Evolutionary conservation across 2,329 filamentous ascomycete species (phyloP), one percentile per base, ranked within the genome.

Genomic region (Aspergillus nomiae): DNA sequence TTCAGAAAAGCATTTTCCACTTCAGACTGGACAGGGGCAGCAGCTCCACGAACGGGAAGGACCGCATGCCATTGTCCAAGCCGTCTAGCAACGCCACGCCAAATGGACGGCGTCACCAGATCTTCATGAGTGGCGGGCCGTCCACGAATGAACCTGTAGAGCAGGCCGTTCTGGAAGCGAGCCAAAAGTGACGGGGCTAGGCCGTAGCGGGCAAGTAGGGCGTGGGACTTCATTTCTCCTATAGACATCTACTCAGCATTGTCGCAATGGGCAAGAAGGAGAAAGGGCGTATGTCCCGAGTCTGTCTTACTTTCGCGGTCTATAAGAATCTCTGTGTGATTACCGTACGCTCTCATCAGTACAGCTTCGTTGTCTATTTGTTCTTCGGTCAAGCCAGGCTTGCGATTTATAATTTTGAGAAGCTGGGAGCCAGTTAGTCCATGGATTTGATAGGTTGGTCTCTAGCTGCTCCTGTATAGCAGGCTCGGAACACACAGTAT

Each of bases 281-380:
- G 58, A 32, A 26, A 50, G 51, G 55, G 55, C 32, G 46, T 43
- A n/a, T 30, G 59, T 55, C 45, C 61, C 57, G 45, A 66, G 64
- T 62, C 36, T 60, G 63, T 86, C 84, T 87, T 89, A 85, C 94
- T 89, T 82, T 97, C 92, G 69, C 95, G 91, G 81, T 99, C 95
- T 80, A 99, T 99, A 71, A 99, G 86, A 60, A 98, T 86, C 74
- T 96, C 93, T 69, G 95, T 98, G 67, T 94, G 92, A 77, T 95
- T 90, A 71, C 95, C 95, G 79, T 97, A 99, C 65, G 95, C 95
- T 70, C 95, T 89, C 73, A 99, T 86, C 67, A 99, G 84, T 69
- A 98, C 87, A 38, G 95, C 91, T 68, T 96, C 92, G 65, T 86
- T 85, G 78, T 98, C 94, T 69, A 94, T 85, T 71, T 93, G 86